phyloP scores from a whole-genome alignment of 2,329 filamentous ascomycete species.

The Phialophora chinensis region DNA sequence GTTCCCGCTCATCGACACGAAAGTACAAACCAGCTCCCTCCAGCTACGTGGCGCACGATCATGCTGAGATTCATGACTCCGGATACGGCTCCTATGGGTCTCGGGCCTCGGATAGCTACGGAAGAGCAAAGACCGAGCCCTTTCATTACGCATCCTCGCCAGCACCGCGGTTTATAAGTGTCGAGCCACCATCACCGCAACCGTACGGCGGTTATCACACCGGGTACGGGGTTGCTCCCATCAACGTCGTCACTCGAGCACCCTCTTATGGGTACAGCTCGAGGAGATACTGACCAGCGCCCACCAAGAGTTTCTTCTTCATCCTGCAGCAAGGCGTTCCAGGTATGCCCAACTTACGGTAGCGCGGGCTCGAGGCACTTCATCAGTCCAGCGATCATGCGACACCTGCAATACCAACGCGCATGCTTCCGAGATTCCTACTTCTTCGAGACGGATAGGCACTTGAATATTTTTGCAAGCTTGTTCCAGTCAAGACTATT shows the following conservation, averaged over 20 bases:
- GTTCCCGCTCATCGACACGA: slow-evolving; percentile 26
- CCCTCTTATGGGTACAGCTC: slow-evolving; percentile 27
- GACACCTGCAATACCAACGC: background rate
- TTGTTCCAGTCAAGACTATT: slow-evolving; percentile 33
- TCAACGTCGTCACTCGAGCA: slow-evolving; percentile 31
- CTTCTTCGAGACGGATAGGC: background rate
- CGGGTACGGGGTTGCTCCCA: slow-evolving; percentile 26
- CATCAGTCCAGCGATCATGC: slow-evolving; percentile 6
- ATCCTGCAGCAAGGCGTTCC: slow-evolving; percentile 12
- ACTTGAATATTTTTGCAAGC: slow-evolving; percentile 9
- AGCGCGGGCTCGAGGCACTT: slow-evolving; percentile 5
- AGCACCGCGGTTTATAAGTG: slow-evolving; percentile 21
- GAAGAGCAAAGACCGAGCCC: slow-evolving; percentile 33
- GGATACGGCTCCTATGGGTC: slow-evolving; percentile 37
- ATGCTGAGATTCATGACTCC: slow-evolving; percentile 32
- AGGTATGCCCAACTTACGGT: background rate
- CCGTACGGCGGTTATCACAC: slow-evolving; percentile 28
- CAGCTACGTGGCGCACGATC: slow-evolving; percentile 28
- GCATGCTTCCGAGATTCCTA: background rate
- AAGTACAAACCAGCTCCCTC: slow-evolving; percentile 28
- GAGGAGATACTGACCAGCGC: slow-evolving; percentile 24
- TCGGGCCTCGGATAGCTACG: slow-evolving; percentile 28
- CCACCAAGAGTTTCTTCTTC: background rate
- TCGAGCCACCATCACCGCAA: slow-evolving; percentile 25
- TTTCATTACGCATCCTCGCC: slow-evolving; percentile 29